These are phyloP conservation scores for Astrocystis sublimbata DNA, from an alignment of 495 filamentous ascomycete genomes.

Conservation along the genomic window DNA sequence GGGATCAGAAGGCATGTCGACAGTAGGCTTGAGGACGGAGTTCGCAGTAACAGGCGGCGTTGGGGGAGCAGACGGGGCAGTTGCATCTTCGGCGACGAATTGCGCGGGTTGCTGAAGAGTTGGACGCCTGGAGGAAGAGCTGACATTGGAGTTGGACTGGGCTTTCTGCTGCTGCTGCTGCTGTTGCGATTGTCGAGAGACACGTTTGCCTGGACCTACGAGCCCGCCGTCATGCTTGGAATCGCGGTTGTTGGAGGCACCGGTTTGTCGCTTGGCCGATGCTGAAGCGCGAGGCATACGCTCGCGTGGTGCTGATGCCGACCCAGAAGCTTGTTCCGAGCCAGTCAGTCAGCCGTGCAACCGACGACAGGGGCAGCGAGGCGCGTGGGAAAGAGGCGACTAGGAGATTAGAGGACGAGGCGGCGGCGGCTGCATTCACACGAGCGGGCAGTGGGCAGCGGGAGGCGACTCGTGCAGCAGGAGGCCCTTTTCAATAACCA, in stretches of 20 bases:
- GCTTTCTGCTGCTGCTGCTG: slow-evolving; percentile 59
- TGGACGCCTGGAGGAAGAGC: slow-evolving; percentile 42
- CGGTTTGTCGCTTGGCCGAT: slow-evolving; percentile 66
- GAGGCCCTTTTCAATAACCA: background rate
- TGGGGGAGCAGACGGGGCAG: slow-evolving; percentile 41
- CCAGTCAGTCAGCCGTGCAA: slow-evolving; percentile 45
- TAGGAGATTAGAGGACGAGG: background rate
- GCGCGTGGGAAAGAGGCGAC: background rate
- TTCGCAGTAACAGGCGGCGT: slow-evolving; percentile 39
- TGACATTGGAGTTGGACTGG: slow-evolving; percentile 55
- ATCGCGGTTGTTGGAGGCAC: slow-evolving; percentile 67
- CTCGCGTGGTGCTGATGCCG: slow-evolving; percentile 41
- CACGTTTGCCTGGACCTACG: slow-evolving; percentile 80
- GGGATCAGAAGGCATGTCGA: slow-evolving; percentile 44
- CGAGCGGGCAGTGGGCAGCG: background rate
- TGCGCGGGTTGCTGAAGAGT: slow-evolving; percentile 15
- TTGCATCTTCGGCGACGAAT: slow-evolving; percentile 49
- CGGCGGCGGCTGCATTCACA: background rate
- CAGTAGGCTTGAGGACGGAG: slow-evolving; percentile 37
- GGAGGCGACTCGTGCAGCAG: slow-evolving; percentile 9
- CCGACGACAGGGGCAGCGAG: slow-evolving; percentile 21
- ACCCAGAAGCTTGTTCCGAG: slow-evolving; percentile 55
- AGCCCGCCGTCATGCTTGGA: slow-evolving; percentile 86
- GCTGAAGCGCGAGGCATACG: slow-evolving; percentile 72
- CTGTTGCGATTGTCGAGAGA: slow-evolving; percentile 60